Conservation (phyloP, 1,284 basidiomycete species). For the Serendipita sp. region DNA sequence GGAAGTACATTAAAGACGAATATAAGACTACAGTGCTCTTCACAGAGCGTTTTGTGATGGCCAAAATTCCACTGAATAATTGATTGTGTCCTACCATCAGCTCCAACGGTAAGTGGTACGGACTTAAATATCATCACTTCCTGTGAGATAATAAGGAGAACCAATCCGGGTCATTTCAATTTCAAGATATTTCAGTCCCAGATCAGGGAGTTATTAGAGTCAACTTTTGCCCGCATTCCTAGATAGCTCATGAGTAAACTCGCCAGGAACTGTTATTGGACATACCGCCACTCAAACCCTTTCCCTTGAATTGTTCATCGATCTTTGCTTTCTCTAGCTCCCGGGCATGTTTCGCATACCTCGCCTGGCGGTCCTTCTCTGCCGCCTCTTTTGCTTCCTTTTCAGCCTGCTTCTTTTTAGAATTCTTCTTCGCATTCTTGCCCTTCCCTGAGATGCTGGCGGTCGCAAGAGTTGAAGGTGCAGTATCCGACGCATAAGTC, state of each 20-base stretch:
- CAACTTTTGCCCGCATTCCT: conserved; percentile 30
- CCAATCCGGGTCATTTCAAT: not conserved
- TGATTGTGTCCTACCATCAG: too few species aligned
- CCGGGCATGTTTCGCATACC: conserved; percentile 43
- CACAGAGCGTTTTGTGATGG: not conserved
- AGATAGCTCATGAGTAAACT: too few species aligned
- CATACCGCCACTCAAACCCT: conserved; percentile 36
- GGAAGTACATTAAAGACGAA: not conserved
- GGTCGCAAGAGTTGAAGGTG: conserved; percentile 17
- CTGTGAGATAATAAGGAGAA: too few species aligned
- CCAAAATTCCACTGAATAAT: not conserved
- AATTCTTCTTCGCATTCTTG: conserved; percentile 56
- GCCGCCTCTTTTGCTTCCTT: conserved; percentile 42
- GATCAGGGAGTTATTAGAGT: conserved; percentile 37
- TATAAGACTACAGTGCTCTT: not conserved
- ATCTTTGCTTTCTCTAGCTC: conserved; percentile 42
- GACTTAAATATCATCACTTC: too few species aligned
- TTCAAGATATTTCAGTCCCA: conserved; percentile 31
- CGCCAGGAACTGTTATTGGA: too few species aligned
- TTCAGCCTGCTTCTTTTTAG: conserved; percentile 29
- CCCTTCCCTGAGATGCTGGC: conserved; percentile 31
- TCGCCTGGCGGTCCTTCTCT: conserved; percentile 37
- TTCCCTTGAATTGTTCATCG: conserved; percentile 32
- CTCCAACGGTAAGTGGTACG: too few species aligned
- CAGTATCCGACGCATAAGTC: conserved; percentile 12